A percentile compares a stretch with the other conserved stretches of the same genome.
These are phyloP conservation scores for Parietichytrium sp. DNA, from an alignment of 108 stramenopile genomes.

Conservation along the genomic window DNA sequence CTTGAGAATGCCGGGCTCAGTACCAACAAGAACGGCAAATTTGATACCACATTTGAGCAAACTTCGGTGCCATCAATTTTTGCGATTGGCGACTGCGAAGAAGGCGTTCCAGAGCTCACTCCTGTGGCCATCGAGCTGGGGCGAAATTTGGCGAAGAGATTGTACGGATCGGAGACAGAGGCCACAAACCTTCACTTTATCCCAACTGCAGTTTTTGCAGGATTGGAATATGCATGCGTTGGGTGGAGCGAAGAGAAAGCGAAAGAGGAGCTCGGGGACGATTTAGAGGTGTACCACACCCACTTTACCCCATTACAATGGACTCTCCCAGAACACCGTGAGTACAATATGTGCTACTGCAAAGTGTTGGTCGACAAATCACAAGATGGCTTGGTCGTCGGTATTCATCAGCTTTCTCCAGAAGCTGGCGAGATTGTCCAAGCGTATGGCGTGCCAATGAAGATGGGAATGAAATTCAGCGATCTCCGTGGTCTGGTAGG, in stretches of 20 bases:
- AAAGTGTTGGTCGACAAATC: conserved; percentile 74
- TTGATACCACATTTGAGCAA: conserved; percentile 77
- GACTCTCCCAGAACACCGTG: conserved; percentile 73
- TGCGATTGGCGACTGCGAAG: conserved; percentile 95
- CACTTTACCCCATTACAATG: conserved; percentile 91
- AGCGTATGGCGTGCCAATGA: conserved; percentile 87
- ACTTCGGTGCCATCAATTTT: conserved; percentile 84
- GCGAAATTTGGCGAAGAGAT: conserved; percentile 74
- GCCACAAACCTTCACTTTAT: conserved; percentile 87
- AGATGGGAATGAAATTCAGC: conserved; percentile 75
- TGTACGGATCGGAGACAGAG: conserved; percentile 79
- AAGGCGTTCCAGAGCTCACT: conserved; percentile 92
- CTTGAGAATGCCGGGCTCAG: conserved; percentile 73
- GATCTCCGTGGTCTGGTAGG: conserved; percentile 84
- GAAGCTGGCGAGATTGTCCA: conserved; percentile 93
- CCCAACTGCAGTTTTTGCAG: conserved; percentile 95
- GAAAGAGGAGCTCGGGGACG: conserved; percentile 70
- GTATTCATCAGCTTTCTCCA: conserved; percentile 92
- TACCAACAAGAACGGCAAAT: conserved; percentile 74
- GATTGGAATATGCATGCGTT: conserved; percentile 88
- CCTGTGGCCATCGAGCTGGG: conserved; percentile 97
- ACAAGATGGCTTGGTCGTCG: conserved; percentile 66
- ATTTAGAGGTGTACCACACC: conserved; percentile 86
- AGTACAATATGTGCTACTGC: conserved; percentile 69
- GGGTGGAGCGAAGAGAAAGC: conserved; percentile 95